phyloP scores from a whole-genome alignment of 768 basidiomycete species.

The Trametes maxima region DNA sequence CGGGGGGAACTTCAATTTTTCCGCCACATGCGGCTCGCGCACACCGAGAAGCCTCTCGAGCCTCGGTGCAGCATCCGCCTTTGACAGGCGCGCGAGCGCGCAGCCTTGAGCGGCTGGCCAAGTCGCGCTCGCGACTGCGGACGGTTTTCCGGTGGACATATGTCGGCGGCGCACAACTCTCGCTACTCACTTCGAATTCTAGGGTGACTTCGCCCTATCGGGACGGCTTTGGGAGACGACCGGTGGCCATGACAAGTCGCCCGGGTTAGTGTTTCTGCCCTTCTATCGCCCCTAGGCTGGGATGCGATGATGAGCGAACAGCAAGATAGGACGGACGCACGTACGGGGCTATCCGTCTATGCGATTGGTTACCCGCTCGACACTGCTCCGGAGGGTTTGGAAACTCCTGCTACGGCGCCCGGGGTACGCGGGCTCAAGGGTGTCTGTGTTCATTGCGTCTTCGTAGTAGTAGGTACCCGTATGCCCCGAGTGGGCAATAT shows the following conservation, averaged over 20 bases:
- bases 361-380: neutral
- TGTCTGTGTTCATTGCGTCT: no score
- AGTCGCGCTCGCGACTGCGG: slow-evolving; percentile 1
- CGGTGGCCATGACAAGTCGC: neutral
- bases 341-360: slow-evolving; percentile 11
- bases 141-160: slow-evolving; percentile 17
- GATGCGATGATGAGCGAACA: slow-evolving; percentile 10
- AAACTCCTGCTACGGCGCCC: neutral
- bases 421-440: no score
- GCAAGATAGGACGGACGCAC: slow-evolving; percentile 1
- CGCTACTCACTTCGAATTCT: neutral
- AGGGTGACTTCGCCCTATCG: slow-evolving; percentile 15
- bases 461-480: no score
- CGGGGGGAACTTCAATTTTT: neutral
- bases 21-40: neutral
- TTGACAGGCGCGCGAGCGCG: no score
- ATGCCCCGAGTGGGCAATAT: no score
- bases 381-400: neutral
- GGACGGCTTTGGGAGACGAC: neutral
- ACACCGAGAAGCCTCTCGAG: slow-evolving; percentile 6
- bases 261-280: slow-evolving; percentile 1
- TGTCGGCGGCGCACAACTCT: slow-evolving; percentile 21
- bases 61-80: neutral
- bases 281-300: slow-evolving; percentile 11
- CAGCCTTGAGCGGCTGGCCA: neutral